These are phyloP conservation scores for Tagetes erecta DNA, from an alignment of 129 eudicot species.

Conservation along the genomic window DNA sequence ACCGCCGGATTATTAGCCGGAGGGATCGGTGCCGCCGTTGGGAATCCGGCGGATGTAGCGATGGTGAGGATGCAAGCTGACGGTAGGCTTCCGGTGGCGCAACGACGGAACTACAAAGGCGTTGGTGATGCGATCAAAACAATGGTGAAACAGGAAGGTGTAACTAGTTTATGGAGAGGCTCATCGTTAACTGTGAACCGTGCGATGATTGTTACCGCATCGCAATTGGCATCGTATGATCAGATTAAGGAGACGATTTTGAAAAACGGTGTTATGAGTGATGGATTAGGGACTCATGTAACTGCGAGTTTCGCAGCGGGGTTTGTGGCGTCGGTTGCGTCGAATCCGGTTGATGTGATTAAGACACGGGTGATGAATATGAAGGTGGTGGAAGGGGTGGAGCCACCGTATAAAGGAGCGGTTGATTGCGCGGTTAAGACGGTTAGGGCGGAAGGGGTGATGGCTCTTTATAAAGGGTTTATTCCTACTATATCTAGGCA, in stretches of 20 bases:
- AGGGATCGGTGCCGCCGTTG: conserved; percentile 73
- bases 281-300: conserved; percentile 73
- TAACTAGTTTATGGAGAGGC: conserved; percentile 72
- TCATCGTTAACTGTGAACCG: conserved; percentile 81
- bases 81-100: conserved; percentile 61
- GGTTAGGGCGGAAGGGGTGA: conserved; percentile 59
- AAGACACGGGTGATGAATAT: conserved; percentile 85
- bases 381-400: conserved; percentile 63
- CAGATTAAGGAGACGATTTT: conserved; percentile 68
- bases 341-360: conserved; percentile 80
- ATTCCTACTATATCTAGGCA: conserved; percentile 76
- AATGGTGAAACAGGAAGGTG: conserved; percentile 60
- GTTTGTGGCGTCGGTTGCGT: conserved; percentile 67
- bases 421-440: conserved; percentile 71
- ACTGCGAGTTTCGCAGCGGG: conserved; percentile 86
- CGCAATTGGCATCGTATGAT: conserved; percentile 81
- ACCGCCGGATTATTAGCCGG: conserved; percentile 71
- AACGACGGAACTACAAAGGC: conserved; percentile 65
- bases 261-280: conserved; percentile 50
- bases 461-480: conserved; percentile 78
- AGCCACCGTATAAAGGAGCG: conserved; percentile 62
- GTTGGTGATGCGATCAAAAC: conserved; percentile 58
- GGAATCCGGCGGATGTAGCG: conserved; percentile 80
- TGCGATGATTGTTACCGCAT: conserved; percentile 83
- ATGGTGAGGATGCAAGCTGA: conserved; percentile 95